A percentile compares a stretch with the other conserved stretches of the same genome.
phyloP scores from a whole-genome alignment of 2,329 filamentous ascomycete species.

The Colletotrichum australisinense region DNA sequence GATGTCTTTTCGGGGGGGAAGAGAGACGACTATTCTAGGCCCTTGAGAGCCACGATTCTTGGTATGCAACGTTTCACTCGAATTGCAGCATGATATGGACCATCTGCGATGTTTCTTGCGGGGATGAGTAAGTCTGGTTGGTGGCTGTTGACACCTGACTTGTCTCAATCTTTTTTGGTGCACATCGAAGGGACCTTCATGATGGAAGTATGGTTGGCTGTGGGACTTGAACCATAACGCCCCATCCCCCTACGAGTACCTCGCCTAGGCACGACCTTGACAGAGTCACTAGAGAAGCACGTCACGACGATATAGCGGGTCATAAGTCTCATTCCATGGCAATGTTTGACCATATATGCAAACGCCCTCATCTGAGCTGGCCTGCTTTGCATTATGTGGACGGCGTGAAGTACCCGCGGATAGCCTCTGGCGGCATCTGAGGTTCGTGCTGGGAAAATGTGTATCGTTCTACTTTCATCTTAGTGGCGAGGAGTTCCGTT shows the following conservation, averaged over 20 bases:
- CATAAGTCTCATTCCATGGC: not conserved
- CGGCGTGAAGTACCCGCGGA: too few relatives aligned
- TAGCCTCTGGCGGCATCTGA: not conserved
- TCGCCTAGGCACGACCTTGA: too few relatives aligned
- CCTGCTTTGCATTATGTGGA: not conserved
- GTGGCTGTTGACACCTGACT: not conserved
- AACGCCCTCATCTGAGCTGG: not conserved
- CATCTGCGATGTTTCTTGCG: not conserved
- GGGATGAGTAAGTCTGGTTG: not conserved
- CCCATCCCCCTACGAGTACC: too few relatives aligned
- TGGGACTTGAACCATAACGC: too few relatives aligned
- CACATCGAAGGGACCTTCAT: too few relatives aligned
- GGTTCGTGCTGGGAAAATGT: not conserved
- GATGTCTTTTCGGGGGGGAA: too few relatives aligned
- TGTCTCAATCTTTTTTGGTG: not conserved
- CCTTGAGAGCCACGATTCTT: not conserved
- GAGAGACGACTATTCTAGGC: too few relatives aligned
- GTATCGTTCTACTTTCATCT: not conserved
- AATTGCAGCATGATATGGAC: not conserved
- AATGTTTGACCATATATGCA: not conserved
- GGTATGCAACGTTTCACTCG: not conserved
- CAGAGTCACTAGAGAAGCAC: too few relatives aligned
- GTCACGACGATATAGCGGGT: not conserved
- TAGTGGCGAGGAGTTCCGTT: not conserved
- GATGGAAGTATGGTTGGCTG: too few relatives aligned